These are phyloP conservation scores for Manihot esculenta DNA, from an alignment of 441 rosid genomes.

Conservation along the genomic window DNA sequence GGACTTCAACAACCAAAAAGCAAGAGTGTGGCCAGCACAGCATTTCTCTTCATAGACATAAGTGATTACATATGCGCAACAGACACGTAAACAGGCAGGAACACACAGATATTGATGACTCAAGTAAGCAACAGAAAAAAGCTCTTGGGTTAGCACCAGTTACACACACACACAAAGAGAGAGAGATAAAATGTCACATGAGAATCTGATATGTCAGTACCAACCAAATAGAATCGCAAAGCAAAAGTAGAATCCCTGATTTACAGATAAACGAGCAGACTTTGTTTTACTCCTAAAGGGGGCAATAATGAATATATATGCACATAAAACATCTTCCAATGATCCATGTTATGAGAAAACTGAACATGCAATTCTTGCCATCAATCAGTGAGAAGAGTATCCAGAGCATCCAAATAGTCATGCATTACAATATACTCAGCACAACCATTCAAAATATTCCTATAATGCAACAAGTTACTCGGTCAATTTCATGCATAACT, in stretches of 20 bases:
- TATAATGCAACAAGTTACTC: not conserved
- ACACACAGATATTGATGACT: not conserved
- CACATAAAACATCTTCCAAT: not conserved
- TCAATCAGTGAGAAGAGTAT: not conserved
- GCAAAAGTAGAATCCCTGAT: not conserved
- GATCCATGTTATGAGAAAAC: not conserved
- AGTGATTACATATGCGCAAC: not conserved
- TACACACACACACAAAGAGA: not conserved
- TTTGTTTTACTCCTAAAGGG: not conserved
- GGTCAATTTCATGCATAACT: not conserved
- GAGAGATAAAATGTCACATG: not conserved
- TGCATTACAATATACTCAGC: not conserved
- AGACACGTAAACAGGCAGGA: too few species aligned
- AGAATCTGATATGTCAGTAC: not conserved
- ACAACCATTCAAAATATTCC: not conserved
- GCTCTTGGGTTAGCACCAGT: not conserved
- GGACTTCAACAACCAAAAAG: not conserved
- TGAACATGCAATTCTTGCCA: constrained; percentile 1
- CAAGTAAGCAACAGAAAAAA: not conserved
- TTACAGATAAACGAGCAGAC: not conserved
- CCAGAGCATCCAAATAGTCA: not conserved
- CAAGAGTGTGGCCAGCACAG: not conserved
- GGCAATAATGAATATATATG: not conserved
- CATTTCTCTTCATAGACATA: not conserved
- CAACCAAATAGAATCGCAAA: not conserved